phyloP scores from a whole-genome alignment of 1,139 yeast genomes.

The Geotrichum fermentans region DNA sequence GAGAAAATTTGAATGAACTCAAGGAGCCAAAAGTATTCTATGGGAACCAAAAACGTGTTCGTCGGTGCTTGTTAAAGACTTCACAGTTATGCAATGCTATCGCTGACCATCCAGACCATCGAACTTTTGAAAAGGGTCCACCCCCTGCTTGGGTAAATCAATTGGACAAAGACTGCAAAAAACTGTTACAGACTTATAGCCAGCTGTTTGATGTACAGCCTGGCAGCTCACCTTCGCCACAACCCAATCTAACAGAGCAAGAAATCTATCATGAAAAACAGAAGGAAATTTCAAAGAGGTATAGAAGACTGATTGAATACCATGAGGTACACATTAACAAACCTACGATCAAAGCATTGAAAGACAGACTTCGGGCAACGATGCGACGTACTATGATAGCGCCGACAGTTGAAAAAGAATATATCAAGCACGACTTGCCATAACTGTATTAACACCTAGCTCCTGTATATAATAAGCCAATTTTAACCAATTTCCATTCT shows the following conservation, averaged over 20 bases:
- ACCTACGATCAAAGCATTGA: conserved; percentile 2
- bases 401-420: background rate
- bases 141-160: background rate
- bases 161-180: conserved; percentile 8
- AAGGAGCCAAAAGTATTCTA: too few relatives aligned
- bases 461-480: background rate
- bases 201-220: conserved; percentile 4
- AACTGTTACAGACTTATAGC: conserved; percentile 1
- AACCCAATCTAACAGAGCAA: background rate
- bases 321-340: conserved; percentile 12
- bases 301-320: conserved; percentile 6
- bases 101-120: background rate
- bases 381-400: conserved; percentile 1
- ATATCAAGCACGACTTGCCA: too few relatives aligned
- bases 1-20: background rate
- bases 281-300: conserved; percentile 7
- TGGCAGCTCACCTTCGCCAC: too few relatives aligned
- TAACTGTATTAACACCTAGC: background rate
- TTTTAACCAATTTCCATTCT: background rate
- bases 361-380: background rate
- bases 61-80: too few relatives aligned
- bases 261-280: conserved; percentile 7
- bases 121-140: background rate
- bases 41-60: too few relatives aligned
- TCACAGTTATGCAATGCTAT: too few relatives aligned